Base-by-base conservation (phyloP, 2,329 filamentous ascomycete genomes). In the Claviceps quebecensis region DNA sequence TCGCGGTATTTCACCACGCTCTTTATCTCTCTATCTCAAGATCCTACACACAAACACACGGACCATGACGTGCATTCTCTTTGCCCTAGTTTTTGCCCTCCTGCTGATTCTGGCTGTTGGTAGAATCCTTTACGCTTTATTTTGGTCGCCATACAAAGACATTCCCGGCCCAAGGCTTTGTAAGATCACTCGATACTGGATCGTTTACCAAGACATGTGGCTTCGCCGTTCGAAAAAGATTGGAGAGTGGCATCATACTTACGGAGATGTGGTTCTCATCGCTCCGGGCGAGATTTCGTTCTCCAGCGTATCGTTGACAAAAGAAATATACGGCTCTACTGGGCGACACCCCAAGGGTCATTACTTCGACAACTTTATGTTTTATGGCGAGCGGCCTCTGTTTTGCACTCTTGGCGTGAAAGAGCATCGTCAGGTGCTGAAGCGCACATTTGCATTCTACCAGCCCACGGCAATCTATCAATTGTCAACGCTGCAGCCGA, bases 271-370 rank as follows among this genome's bases (percentile, higher is more conserved):
- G 8, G 51, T 53, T 14, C 40, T 49, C 14, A 37, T 50, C n/a
- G 51, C 51, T 4, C 51, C 51, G 4, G 51, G 51, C 4, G 51
- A 53, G 29, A 48, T 53, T 23, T 53, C 51, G 9, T 47, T 53
- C 22, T 29, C 51, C 43, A 47, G 38, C 37, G 47, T 44, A 16
- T 38, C 43, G 11, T 17, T 49, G 37, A 53, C 51, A 5, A 46
- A 26, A 14, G 47, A 53, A 19, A 53, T 53, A 23, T 53, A 50
- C 23, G 47, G 51, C 44, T 49, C 51, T 40, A 47, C 47, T 17
- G 51, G 51, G 2, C 51, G 51, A 7, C 51, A 53, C 9, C 47
- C 51, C 37, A 53, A 53, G 23, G 50, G 51, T 37, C 29, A 38
- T n/a, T 53, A 53, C 43, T 53, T 49, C 37, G 26, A 46, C 36